phyloP scores from a whole-genome alignment of 2,329 filamentous ascomycete species.

The Furcasterigmium sp. region DNA sequence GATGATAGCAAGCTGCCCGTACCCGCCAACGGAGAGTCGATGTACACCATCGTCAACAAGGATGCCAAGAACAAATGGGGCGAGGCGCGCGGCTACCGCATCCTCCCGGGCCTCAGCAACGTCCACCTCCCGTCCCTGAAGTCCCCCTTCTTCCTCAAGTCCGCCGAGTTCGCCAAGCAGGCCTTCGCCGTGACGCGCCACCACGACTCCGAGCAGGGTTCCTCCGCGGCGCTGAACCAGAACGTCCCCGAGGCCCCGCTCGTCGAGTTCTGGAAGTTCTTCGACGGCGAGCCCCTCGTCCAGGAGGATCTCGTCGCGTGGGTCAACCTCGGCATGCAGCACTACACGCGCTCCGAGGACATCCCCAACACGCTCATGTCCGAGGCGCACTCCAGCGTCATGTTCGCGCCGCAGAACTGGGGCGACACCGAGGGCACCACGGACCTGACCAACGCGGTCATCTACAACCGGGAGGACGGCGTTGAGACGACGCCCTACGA shows the following conservation, averaged over 20 bases:
- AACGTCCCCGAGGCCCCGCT: constrained; percentile 32
- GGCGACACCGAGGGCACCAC: constrained; percentile 9
- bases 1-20: constrained; percentile 21
- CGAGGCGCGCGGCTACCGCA: constrained; percentile 33
- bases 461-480: constrained; percentile 10
- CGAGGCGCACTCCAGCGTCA: constrained; percentile 31
- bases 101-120: constrained; percentile 27
- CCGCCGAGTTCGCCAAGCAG: constrained; percentile 33
- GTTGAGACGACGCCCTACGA: constrained; percentile 6
- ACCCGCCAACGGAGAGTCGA: constrained; percentile 27
- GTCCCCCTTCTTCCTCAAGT: constrained; percentile 27
- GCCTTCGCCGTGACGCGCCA: constrained; percentile 34
- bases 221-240: constrained; percentile 30
- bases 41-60: constrained; percentile 32
- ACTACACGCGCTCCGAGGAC: constrained; percentile 36
- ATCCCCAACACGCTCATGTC: constrained; percentile 27
- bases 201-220: constrained; percentile 37
- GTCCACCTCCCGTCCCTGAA: constrained; percentile 28
- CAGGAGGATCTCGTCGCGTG: constrained; percentile 37
- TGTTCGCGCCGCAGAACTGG: constrained; percentile 33
- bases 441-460: constrained; percentile 12
- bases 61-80: constrained; percentile 32
- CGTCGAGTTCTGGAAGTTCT: constrained; percentile 40
- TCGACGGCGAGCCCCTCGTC: constrained; percentile 30
- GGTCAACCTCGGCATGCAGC: constrained; percentile 48